Percentiles rank a stretch among this genome's conserved stretches.
phyloP scores from a whole-genome alignment of 148 eudicot genomes.

The Rheum nobile region DNA sequence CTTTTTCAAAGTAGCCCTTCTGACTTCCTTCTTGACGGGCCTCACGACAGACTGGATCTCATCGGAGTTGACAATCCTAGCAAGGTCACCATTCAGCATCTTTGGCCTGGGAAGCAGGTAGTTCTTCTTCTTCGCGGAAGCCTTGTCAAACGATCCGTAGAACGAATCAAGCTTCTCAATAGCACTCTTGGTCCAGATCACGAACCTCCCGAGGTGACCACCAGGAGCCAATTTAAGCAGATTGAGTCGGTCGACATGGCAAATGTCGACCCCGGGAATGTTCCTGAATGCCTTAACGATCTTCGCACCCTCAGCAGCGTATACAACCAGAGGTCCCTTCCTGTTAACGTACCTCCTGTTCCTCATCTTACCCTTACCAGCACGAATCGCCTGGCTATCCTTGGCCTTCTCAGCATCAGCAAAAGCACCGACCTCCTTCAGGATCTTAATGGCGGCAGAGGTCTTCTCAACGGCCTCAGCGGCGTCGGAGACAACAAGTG shows the following conservation, averaged over 20 bases:
- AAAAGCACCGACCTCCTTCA: slow-evolving; percentile 56
- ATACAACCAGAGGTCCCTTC: slow-evolving; percentile 70
- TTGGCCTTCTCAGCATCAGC: slow-evolving; percentile 77
- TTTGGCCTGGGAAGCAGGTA: slow-evolving; percentile 64
- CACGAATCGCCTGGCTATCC: slow-evolving; percentile 45
- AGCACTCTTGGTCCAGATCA: slow-evolving; percentile 78
- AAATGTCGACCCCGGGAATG: slow-evolving; percentile 62
- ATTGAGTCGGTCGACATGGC: slow-evolving; percentile 62
- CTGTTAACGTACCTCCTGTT: slow-evolving; percentile 63
- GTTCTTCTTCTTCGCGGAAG: slow-evolving; percentile 60
- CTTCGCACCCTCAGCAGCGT: slow-evolving; percentile 66
- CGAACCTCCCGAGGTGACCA: slow-evolving; percentile 75
- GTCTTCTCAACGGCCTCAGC: slow-evolving; percentile 64
- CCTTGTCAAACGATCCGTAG: slow-evolving; percentile 68
- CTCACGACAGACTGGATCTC: slow-evolving; percentile 77
- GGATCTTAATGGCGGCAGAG: slow-evolving; percentile 33
- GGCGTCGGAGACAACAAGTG: slow-evolving; percentile 12
- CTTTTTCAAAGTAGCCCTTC: slow-evolving; percentile 76
- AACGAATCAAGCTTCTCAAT: slow-evolving; percentile 69
- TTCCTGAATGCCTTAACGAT: slow-evolving; percentile 68
- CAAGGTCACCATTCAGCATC: slow-evolving; percentile 74
- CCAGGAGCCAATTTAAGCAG: slow-evolving; percentile 82
- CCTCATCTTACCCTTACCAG: slow-evolving; percentile 87
- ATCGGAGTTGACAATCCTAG: slow-evolving; percentile 80
- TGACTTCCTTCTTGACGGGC: slow-evolving; percentile 64